A percentile compares a stretch with the other conserved stretches of the same genome.
These are phyloP conservation scores for Sugiyamaella floridensis DNA, from an alignment of 805 yeast species.

Conservation along the genomic window DNA sequence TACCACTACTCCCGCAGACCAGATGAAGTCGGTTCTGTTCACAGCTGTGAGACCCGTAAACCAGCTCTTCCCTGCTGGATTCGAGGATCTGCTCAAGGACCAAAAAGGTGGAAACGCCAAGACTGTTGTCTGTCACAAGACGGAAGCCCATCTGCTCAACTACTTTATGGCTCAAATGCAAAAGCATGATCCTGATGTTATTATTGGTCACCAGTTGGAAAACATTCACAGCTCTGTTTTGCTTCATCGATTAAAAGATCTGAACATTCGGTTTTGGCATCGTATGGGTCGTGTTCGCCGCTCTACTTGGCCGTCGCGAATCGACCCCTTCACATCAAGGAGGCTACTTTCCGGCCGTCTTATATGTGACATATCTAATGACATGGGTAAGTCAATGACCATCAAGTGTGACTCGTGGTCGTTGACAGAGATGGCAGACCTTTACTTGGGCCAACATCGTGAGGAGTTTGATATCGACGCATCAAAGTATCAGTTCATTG, in stretches of 20 bases:
- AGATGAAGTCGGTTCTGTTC: constrained; percentile 52
- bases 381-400: constrained; percentile 88
- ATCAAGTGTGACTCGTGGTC: constrained; percentile 93
- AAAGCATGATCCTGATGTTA: constrained; percentile 83
- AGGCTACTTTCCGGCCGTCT: constrained; percentile 80
- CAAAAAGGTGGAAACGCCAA: constrained; percentile 45
- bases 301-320: constrained; percentile 63
- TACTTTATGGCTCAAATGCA: constrained; percentile 68
- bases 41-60: constrained; percentile 76
- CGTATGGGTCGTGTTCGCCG: constrained; percentile 76
- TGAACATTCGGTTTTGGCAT: constrained; percentile 49
- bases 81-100: constrained; percentile 39
- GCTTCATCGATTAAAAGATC: constrained; percentile 71
- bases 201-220: constrained; percentile 82
- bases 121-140: constrained; percentile 49
- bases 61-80: constrained; percentile 65
- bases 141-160: constrained; percentile 66
- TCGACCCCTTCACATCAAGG: constrained; percentile 36
- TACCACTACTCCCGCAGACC: constrained; percentile 56
- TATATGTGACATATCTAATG: constrained; percentile 87
- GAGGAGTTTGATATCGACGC: constrained; percentile 69
- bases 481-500: constrained; percentile 43
- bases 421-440: constrained; percentile 79
- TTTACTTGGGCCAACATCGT: constrained; percentile 62
- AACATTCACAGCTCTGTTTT: constrained; percentile 70